Evolutionary conservation across 2,329 filamentous ascomycete species (phyloP).

Genomic region (Didymellaceae sp.): DNA sequence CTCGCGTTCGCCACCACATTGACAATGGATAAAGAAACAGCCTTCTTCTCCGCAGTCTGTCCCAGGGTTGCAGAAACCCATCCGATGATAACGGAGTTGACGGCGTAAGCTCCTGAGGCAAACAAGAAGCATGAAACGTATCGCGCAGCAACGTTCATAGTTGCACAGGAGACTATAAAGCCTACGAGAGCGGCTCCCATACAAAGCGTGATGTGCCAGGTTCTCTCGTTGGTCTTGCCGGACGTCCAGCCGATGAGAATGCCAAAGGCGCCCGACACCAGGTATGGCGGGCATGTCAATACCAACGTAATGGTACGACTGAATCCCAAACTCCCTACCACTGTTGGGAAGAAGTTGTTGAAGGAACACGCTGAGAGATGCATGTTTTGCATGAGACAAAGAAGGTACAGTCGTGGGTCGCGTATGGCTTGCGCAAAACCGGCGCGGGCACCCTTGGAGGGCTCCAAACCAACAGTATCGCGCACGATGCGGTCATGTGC

Average conservation of each 20-base stretch:
- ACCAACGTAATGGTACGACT: slow-evolving; percentile 58
- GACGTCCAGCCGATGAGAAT: slow-evolving; percentile 45
- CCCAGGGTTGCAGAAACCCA: slow-evolving; percentile 53
- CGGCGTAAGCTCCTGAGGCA: slow-evolving; percentile 28
- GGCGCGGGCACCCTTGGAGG: slow-evolving; percentile 52
- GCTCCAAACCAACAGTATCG: slow-evolving; percentile 57
- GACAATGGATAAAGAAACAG: slow-evolving; percentile 51
- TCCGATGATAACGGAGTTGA: slow-evolving; percentile 44
- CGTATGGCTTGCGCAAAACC: slow-evolving; percentile 58
- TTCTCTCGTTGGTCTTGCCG: slow-evolving; percentile 49
- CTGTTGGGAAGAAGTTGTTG: slow-evolving; percentile 28
- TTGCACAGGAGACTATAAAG: slow-evolving; percentile 47
- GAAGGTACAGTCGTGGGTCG: slow-evolving; percentile 61
- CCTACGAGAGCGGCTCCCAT: slow-evolving; percentile 48
- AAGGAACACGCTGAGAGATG: slow-evolving; percentile 58
- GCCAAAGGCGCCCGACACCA: slow-evolving; percentile 32
- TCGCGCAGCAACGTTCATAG: slow-evolving; percentile 44
- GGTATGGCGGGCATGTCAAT: slow-evolving; percentile 49
- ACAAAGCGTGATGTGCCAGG: slow-evolving; percentile 49
- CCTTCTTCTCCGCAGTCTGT: slow-evolving; percentile 54
- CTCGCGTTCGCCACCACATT: slow-evolving; percentile 50
- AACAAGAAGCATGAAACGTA: slow-evolving; percentile 38
- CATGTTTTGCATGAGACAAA: slow-evolving; percentile 63
- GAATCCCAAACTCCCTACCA: slow-evolving; percentile 50
- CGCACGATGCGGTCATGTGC: slow-evolving; percentile 43